phyloP scores from a whole-genome alignment of 192 early-diverging fungal species.

The Entomortierella lignicola region DNA sequence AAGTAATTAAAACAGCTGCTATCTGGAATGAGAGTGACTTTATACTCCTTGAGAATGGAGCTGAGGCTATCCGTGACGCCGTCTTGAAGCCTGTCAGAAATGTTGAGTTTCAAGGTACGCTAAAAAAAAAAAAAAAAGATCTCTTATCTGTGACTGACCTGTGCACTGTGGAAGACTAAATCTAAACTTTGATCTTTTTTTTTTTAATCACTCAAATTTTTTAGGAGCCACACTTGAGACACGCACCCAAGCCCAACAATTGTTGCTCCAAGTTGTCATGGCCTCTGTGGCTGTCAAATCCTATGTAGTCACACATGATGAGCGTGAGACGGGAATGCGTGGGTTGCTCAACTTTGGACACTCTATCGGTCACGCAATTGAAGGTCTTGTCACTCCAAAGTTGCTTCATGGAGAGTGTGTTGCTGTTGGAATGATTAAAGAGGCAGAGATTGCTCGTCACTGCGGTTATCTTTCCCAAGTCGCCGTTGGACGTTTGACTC shows the following conservation, averaged over 20 bases:
- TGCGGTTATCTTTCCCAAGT: conserved; percentile 89
- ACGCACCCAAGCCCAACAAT: conserved; percentile 68
- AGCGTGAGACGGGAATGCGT: conserved; percentile 93
- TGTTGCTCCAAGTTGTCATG: conserved; percentile 87
- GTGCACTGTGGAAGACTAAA: conserved; percentile 1
- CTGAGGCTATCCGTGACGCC: conserved; percentile 82
- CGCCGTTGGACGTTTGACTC: conserved; percentile 83
- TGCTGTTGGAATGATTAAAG: conserved; percentile 93
- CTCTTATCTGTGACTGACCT: conserved; percentile 15
- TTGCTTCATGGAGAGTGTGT: conserved; percentile 98
- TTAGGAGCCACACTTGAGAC: conserved; percentile 68
- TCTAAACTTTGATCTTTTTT: background rate
- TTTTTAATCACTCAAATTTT: conserved; percentile 1
- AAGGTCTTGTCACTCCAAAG: conserved; percentile 89
- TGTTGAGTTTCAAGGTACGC: conserved; percentile 59
- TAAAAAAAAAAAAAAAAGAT: background rate
- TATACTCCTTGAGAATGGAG: conserved; percentile 86
- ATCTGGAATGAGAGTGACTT: conserved; percentile 93
- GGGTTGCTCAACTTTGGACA: conserved; percentile 98
- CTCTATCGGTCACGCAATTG: conserved; percentile 96
- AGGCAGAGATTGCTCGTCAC: conserved; percentile 92
- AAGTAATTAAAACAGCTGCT: conserved; percentile 97
- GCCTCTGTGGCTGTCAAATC: conserved; percentile 94
- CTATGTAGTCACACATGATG: conserved; percentile 94
- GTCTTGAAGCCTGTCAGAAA: conserved; percentile 63